Base-by-base conservation (phyloP, 2,329 filamentous ascomycete species). In the Scedosporium minutisporum region DNA sequence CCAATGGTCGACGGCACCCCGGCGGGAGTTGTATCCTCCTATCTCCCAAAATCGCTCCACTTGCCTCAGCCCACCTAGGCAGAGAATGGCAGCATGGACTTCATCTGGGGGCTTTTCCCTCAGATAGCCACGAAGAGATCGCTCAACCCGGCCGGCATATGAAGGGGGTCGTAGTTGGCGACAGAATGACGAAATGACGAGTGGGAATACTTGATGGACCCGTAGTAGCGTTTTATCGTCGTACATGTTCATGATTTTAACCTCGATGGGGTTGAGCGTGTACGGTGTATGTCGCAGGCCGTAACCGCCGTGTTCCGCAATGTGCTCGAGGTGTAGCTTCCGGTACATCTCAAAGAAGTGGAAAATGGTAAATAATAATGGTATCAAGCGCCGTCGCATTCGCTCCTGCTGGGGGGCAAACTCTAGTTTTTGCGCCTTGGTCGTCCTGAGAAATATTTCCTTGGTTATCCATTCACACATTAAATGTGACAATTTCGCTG, bases 261-360 rank as follows among this genome's bases (percentile, higher is more conserved):
- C 72, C 69, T 88, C 85, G 65, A 88, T 84, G 0, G 85, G 85
- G 66, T 88, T 86, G 48, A 83, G 64, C 0, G 84, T 87, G 66
- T 83, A 87, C 0, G 84, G 81, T 62, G 78, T 77, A 51, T 70
- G 75, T 48, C 73, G 73, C 57, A 88, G 67, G 4, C 84, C 82
- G 58, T 80, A 75, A 12, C 81, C 80, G 46, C 73, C 74, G 62
- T 84, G 76, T 58, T 82, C 76, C 58, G 75, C 73, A 25, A 88
- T 77, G 64, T 84, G 82, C 66, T 83, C 73, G 6, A 86, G 71
- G 66, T 87, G 84, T 2, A 86, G 74, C 46, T 77, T 79, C 63
- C 85, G 81, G 68, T 86, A 87, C 1, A 78, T 85, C 69, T 88
- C 85, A 69, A 88, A 87, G 68, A 88, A 88, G 70, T 88, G 85